Evolutionary conservation across 768 basidiomycete genomes (phyloP), one percentile per base, ranked within the genome.

Genomic region (Lentinula sp.): DNA sequence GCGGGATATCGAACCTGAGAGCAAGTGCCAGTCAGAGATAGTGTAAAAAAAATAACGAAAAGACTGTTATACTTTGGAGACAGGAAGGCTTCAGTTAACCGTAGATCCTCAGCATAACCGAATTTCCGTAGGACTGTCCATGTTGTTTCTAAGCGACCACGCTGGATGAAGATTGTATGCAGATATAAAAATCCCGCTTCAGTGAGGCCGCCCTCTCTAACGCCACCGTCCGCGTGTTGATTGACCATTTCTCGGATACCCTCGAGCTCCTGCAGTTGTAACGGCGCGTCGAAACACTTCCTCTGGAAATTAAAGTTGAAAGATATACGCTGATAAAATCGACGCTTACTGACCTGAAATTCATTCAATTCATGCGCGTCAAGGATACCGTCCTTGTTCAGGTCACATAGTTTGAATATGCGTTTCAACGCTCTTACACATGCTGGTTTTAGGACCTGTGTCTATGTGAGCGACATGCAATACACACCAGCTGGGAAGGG

Each of bases 81-180:
- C 62, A 99, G 76, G 74, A 95, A 97, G 6, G 84, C 80, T 70
- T 98, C 96, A 28, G 88, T 89, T 63, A 99, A 75, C 66, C 88
- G 86, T 64, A 99, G 73, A 68, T 98, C 95, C 71, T 98, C 96
- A 13, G 89, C 96, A 69, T 99, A 99, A 4, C 96, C 96, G 71
- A 97, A 98, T 69, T 86, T 93, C 63, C 95, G 80, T 65, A 99
- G 80, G 5, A 96, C 94, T 7, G 93, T 95, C 96, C 96, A 99
- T 1, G 96, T 98, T 31, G 96, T 98, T 73, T 99, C 96, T 63
- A 96, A 80, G 52, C 96, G 83, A 21, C 96, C 96, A 45, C 89
- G 86, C 74, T 96, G 96, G 59, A 99, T 97, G 75, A 99, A 99
- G 65, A 87, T 91, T 3, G 96, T 98, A 71, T 98, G 94, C 11